Evolutionary conservation across 805 yeast species (phyloP), one percentile per base, ranked within the genome.

Genomic region (Priceomyces fermenticarens): DNA sequence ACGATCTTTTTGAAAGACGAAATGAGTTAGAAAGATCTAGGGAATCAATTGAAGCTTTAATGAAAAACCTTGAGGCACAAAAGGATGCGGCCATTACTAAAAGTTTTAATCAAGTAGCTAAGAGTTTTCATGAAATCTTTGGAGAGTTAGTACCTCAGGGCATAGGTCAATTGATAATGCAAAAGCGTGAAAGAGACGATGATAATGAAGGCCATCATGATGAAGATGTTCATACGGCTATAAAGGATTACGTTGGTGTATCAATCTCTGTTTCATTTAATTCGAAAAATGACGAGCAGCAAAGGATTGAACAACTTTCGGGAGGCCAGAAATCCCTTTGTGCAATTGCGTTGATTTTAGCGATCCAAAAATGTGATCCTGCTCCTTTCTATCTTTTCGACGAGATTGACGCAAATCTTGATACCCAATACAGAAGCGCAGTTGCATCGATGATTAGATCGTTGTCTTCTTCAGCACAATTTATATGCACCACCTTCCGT

Each of bases 311-410:
- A 58, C 97, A 90, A 58, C 70, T 93, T 12, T 88, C 97, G 1
- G 99, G 99, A 31, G 99, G 99, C 9, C 99, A 93, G 57, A 91
- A 91, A 59, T 86, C 97, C 0, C 69, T 93, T n/a, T 90, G 98
- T 70, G 98, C 99, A 0, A 81, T 93, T 51, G 90, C 98, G 0
- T 74, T 93, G 38, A 90, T 93, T 49, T 73, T 93, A 43, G 97
- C 99, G 3, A 88, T 91, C 44, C 99, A 93, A 66, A 81, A 78
- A 55, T 88, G 95, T 48, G 98, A 93, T 52, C 98, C 98, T 9
- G 97, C 97, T 7, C 97, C 98, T 36, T 93, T 93, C 60, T 93
- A 93, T 58, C 64, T 93, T 35, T 91, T 93, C 62, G 99, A 93
- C 63, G 99, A 93, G 67, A 85, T 93, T 44, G 99, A 93, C 65